A percentile compares a stretch with the other conserved stretches of the same genome.
Conservation (phyloP, 2,329 filamentous ascomycete genomes). For the Metarhizium album region DNA sequence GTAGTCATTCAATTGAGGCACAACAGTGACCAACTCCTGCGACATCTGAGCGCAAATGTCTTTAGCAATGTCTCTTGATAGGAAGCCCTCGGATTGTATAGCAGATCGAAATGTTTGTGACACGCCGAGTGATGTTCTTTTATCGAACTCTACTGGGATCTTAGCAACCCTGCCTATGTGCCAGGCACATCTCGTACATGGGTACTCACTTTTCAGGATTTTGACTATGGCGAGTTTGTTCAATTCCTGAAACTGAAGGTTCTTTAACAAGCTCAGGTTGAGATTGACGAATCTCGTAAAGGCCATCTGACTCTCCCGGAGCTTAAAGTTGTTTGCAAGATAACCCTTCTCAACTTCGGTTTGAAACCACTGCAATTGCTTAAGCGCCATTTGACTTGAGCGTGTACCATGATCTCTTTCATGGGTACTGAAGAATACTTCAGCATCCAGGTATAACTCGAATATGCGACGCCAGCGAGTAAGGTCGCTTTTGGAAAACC, state of each 20-base stretch:
- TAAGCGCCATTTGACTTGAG: constrained; percentile 52
- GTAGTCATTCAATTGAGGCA: constrained; percentile 79
- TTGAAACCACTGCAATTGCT: constrained; percentile 62
- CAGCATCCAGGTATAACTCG: constrained; percentile 67
- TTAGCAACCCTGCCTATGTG: background rate
- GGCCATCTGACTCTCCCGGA: constrained; percentile 52
- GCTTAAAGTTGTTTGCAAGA: constrained; percentile 51
- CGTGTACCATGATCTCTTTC: constrained; percentile 61
- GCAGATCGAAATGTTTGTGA: constrained; percentile 50
- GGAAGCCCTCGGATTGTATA: constrained; percentile 47
- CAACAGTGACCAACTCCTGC: constrained; percentile 57
- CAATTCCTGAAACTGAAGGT: constrained; percentile 74
- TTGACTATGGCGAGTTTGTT: constrained; percentile 69
- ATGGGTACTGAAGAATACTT: constrained; percentile 71
- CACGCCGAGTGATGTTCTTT: constrained; percentile 65
- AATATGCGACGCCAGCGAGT: constrained; percentile 73
- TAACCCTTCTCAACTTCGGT: constrained; percentile 50
- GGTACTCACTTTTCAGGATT: constrained; percentile 65
- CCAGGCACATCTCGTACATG: background rate
- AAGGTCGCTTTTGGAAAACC: constrained; percentile 54
- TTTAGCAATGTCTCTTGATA: constrained; percentile 59
- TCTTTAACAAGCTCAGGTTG: constrained; percentile 67
- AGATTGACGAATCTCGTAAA: constrained; percentile 60
- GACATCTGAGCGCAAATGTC: constrained; percentile 67
- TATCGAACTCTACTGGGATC: constrained; percentile 60